Conservation (phyloP, 352 stramenopile species). For the Globisporangium paddicum region DNA sequence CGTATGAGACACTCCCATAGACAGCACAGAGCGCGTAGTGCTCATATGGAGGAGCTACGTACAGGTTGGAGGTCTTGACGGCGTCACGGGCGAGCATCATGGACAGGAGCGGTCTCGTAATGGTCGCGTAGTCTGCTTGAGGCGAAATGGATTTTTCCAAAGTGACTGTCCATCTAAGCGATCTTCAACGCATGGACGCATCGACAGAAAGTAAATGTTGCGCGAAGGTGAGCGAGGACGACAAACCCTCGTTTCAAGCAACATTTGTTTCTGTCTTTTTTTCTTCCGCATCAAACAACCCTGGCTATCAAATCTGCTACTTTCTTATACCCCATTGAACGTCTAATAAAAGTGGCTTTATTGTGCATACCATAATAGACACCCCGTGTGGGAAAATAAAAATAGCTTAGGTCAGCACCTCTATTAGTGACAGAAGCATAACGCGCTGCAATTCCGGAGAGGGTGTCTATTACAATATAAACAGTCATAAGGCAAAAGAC, state of each 20-base stretch:
- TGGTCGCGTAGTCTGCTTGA: not conserved
- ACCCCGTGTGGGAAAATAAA: too few species aligned
- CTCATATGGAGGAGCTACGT: too few species aligned
- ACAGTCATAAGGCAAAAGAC: not conserved
- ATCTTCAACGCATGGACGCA: slow-evolving; percentile 10
- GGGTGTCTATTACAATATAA: not conserved
- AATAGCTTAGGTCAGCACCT: too few species aligned
- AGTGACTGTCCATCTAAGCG: not conserved
- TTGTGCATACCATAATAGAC: too few species aligned
- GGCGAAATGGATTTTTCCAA: too few species aligned
- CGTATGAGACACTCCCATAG: not conserved
- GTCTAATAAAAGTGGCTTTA: not conserved
- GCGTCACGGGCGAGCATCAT: slow-evolving; percentile 27
- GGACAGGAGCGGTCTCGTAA: not conserved
- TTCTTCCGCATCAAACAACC: not conserved
- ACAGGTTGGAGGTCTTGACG: slow-evolving; percentile 37
- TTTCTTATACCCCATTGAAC: too few species aligned
- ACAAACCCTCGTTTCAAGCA: not conserved
- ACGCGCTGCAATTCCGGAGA: too few species aligned
- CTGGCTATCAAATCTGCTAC: not conserved
- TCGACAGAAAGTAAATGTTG: not conserved
- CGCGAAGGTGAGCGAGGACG: not conserved
- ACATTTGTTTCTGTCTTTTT: not conserved
- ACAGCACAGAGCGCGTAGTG: too few species aligned
- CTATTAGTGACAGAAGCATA: too few species aligned